Percentiles rank a stretch among this genome's conserved stretches.
phyloP scores from a whole-genome alignment of 2,329 filamentous ascomycete genomes.

The Penicillium italicum region DNA sequence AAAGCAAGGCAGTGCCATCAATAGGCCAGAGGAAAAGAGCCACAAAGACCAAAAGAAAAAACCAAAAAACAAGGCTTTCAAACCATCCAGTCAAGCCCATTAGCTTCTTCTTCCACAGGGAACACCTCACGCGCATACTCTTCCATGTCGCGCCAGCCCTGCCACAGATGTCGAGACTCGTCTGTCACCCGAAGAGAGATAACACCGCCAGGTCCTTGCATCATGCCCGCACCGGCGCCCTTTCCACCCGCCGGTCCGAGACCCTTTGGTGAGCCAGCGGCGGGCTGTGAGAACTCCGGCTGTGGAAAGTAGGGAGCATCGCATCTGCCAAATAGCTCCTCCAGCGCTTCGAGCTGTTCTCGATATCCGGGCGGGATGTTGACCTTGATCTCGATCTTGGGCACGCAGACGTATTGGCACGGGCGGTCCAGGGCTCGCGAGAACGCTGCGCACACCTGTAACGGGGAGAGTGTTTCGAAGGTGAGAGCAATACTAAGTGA shows the following conservation, averaged over 20 bases:
- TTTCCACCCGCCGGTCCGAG: constrained; percentile 38
- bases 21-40: background rate
- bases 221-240: constrained; percentile 45
- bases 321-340: constrained; percentile 57
- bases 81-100: constrained; percentile 89
- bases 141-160: constrained; percentile 82
- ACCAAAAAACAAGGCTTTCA: constrained; percentile 10
- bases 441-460: constrained; percentile 78
- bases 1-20: constrained; percentile 5
- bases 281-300: constrained; percentile 50
- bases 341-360: constrained; percentile 71
- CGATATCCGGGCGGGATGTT: constrained; percentile 84
- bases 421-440: constrained; percentile 71
- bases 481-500: constrained; percentile 71
- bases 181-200: constrained; percentile 65
- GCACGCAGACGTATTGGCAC: constrained; percentile 72
- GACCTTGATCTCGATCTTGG: constrained; percentile 74
- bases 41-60: background rate
- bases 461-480: constrained; percentile 82
- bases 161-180: constrained; percentile 80
- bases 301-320: constrained; percentile 62
- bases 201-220: constrained; percentile 52
- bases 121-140: constrained; percentile 96
- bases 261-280: constrained; percentile 38
- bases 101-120: constrained; percentile 88